Evolutionary conservation across 805 yeast genomes (phyloP), one percentile per base, ranked within the genome.

Genomic region (Saccharomyces eubayanus): DNA sequence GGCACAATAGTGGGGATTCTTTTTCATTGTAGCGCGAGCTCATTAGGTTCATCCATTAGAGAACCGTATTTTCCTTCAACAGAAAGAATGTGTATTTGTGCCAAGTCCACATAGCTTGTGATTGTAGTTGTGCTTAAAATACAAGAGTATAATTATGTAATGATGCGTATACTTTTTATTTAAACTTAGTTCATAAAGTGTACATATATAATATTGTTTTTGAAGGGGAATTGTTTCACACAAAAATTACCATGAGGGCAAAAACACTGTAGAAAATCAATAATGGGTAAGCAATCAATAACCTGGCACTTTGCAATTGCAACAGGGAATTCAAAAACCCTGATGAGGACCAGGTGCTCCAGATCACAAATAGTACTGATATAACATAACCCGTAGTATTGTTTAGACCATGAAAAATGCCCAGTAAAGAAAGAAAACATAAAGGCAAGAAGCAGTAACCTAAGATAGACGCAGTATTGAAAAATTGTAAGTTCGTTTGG

Each of bases 281-380:
- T 63, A 94, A 76, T 1, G 99, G 99, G 66, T 94, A 94, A 1
- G 97, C 99, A 55, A 94, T 86, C 57, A 94, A 79, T 5, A 87
- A 84, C 64, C 99, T 82, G 58, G 92, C 96, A 61, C 90, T 88
- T 51, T 84, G 83, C 55, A 94, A 76, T 64, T 83, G 88, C 64
- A 94, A 76, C 28, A 89, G 90, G 10, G 92, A 81, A 55, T 89
- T 94, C 60, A 94, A 89, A 66, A 94, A 87, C 1, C 96, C 97
- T 11, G 96, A 87, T 0, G 97, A 89, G 0, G 97, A 83, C 72
- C 83, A 85, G 0, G 98, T 89, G 68, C 97, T 87, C 98, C 98
- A 94, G 16, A 78, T 67, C 9, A 91, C 89, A 16, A 88, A 81
- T 31, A 87, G 57, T 0, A 79, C 74, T 52, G 92, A 83, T 54